Percentiles rank a stretch among this genome's conserved stretches.
Evolutionary conservation across 441 rosid genomes (phyloP).

Genomic region (Populus hybrid): DNA sequence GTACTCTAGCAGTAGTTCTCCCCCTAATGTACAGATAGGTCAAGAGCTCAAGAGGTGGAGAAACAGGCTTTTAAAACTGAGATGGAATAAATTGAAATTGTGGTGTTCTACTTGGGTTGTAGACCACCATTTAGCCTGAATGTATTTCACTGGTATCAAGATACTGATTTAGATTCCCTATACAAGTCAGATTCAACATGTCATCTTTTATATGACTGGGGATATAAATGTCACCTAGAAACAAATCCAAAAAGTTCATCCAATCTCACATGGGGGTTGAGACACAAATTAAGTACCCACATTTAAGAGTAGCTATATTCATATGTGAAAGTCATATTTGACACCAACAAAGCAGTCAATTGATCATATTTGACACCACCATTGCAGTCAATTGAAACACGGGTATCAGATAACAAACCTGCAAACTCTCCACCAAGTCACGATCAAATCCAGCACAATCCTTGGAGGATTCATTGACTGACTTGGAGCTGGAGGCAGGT

Average conservation of each 20-base stretch:
- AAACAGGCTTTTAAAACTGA: neutral
- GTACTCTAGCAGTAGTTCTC: neutral
- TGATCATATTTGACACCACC: too few species aligned
- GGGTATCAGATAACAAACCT: constrained; percentile 48
- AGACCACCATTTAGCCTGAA: neutral
- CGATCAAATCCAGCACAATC: constrained; percentile 64
- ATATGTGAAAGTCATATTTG: neutral
- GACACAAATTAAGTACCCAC: neutral
- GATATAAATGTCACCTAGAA: neutral
- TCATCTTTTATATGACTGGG: neutral
- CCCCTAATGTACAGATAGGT: neutral
- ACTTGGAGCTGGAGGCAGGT: constrained; percentile 37
- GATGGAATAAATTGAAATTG: neutral
- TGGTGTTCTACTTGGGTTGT: neutral
- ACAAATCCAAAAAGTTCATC: neutral
- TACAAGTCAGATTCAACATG: neutral
- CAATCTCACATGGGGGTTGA: neutral
- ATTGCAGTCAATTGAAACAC: neutral
- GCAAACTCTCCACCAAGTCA: constrained; percentile 78
- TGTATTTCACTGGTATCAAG: neutral
- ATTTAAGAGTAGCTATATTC: neutral
- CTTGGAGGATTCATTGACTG: constrained; percentile 43
- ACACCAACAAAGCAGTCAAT: neutral
- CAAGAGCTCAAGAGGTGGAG: neutral
- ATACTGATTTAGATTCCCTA: neutral